Evolutionary conservation across 306 rosid species (phyloP), one percentile per base, ranked within the genome.

Genomic region (Cucurbita argyrosperma): DNA sequence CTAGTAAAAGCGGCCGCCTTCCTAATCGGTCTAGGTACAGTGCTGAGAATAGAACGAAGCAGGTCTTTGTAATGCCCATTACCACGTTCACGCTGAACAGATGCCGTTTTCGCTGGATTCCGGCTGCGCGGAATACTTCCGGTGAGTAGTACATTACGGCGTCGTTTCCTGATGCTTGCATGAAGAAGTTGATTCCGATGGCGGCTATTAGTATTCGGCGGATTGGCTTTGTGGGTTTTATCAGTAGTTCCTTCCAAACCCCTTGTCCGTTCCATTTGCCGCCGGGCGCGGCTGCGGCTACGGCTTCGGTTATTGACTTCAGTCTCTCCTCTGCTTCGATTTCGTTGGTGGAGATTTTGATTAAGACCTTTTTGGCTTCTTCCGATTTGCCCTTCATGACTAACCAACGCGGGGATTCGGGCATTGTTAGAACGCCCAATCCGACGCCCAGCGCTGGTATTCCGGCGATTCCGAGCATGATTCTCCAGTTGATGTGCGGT

Each of bases 121-220:
- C 97, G 5, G 95, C 92, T 8, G 87, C 87, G 52, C 47, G 83
- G 56, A 92, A 90, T n/a, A 92, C 92, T 52, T 88, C 87, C 0
- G 96, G 94, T 39, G 84, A 76, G 45, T 92, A 89, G 21, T 89
- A 92, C n/a, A 92, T 80, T n/a, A 92, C 95, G 54, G 90, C 97
- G 81, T 92, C 96, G 82, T 92, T 92, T 59, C 96, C 97, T 11
- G 95, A 89, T 47, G 97, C 97, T 73, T 92, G 96, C 97, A 92
- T 92, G 78, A 92, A 92, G 62, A 92, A 90, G 66, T 92, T 89
- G 43, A 92, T 84, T 40, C 96, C 97, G 37, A 92, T 74, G 3
- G 95, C 94, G 2, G 92, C 87, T 11, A 89, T 59, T 4, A 92
- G 82, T 78, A 88, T 90, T 55, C 89, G 79, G 0, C 83, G 76